Evolutionary conservation across 208 protist species (phyloP), one percentile per base, ranked within the genome.

Genomic region (Acanthamoeba sp.): DNA sequence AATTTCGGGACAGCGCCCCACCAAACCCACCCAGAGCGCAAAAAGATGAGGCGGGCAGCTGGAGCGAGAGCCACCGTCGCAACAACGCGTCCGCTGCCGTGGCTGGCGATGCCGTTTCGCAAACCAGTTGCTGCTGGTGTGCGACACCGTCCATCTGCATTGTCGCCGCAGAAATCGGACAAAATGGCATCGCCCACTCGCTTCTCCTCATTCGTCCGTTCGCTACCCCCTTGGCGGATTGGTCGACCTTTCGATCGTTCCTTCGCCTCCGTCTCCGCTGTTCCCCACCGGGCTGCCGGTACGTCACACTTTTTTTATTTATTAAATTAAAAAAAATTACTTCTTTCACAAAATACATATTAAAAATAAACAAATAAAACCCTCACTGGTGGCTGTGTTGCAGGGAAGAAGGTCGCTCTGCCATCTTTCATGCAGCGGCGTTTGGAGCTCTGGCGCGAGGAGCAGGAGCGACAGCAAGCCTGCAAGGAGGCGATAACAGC

Each of bases 361-460:
- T 69, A 34, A 69, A 71, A 29, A 71, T 71, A 14, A 71, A 71
- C 7, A 1, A 71, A 71, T 2, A 12, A 71, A 71, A 71, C 6
- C 29, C 9, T 16, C 32, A 36, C 20, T 20, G 29, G 20, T 20
- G 20, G 18, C 2, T 34, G 62, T 12, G 12, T 71, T 24, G 18
- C 50, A 55, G 50, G n/a, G n/a, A n/a, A n/a, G n/a, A n/a, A n/a
- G n/a, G n/a, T n/a, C n/a, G n/a, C n/a, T n/a, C 48, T 93, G 88
- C 88, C 88, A 32, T n/a, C 64, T 32, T 93, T 93, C 88, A 50
- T 93, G 52, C 55, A 76, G 62, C 57, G 64, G 32, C 57, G 88
- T 34, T 45, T 93, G 62, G 55, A 78, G 59, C 62, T 93, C 38
- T 93, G 88, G 88, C 62, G 40, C 3, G 88, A 93, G n/a, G 88